These are phyloP conservation scores for Ophiorrhiza pumila DNA, from an alignment of 257 asterid species.

Conservation along the genomic window DNA sequence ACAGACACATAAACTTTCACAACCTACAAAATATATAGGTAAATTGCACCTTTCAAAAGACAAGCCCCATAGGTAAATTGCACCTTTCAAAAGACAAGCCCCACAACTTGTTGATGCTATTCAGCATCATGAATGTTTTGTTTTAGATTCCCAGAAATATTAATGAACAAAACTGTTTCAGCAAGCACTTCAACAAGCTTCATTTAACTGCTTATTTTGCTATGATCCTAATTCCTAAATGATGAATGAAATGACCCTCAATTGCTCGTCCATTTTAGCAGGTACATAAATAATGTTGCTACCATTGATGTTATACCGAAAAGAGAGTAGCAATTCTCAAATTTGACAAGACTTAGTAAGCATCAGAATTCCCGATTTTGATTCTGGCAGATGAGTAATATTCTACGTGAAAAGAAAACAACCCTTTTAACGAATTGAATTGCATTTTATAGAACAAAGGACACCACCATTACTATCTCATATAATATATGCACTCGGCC, in stretches of 20 bases:
- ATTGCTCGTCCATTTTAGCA: not conserved
- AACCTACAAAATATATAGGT: conserved; percentile 41
- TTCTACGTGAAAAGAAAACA: too few species aligned
- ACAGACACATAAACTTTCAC: conserved; percentile 96
- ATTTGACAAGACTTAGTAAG: too few species aligned
- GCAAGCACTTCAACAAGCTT: not conserved
- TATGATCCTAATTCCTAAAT: not conserved
- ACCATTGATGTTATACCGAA: not conserved
- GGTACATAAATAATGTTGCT: not conserved
- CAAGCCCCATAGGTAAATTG: not conserved
- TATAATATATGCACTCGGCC: too few species aligned
- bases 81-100: not conserved
- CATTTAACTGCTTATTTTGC: not conserved
- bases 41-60: not conserved
- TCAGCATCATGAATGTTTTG: not conserved
- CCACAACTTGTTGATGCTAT: conserved; percentile 8
- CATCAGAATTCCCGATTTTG: too few species aligned
- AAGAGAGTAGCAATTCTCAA: not conserved
- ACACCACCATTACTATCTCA: too few species aligned
- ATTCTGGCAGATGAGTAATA: too few species aligned
- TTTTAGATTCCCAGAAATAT: not conserved
- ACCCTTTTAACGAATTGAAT: too few species aligned
- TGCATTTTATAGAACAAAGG: too few species aligned
- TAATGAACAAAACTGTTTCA: not conserved
- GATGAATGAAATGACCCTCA: not conserved